Conservation (phyloP, 75 land plant species). For the Pinus taeda region DNA sequence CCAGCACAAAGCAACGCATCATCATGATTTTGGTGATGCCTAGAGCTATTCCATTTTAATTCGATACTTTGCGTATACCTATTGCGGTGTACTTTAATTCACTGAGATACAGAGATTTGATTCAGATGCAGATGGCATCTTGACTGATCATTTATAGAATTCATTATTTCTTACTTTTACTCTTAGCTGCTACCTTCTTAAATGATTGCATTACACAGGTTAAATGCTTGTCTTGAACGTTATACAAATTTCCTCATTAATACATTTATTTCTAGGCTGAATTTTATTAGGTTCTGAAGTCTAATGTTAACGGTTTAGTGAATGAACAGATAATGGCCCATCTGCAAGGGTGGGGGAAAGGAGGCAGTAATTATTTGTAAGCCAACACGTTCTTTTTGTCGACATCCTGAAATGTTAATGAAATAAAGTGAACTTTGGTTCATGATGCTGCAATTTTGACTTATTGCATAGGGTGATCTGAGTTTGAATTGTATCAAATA, state of each 20-base stretch:
- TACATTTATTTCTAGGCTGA: slow-evolving; percentile 8
- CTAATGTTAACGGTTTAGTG: slow-evolving; percentile 5
- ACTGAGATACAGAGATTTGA: not conserved
- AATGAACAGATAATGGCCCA: not conserved
- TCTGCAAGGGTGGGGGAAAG: not conserved
- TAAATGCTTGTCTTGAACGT: not conserved
- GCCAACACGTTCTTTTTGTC: not conserved
- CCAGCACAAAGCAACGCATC: slow-evolving; percentile 22
- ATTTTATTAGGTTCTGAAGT: slow-evolving; percentile 12
- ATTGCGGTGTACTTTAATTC: not conserved
- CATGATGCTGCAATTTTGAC: not conserved
- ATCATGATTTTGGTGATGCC: slow-evolving; percentile 8
- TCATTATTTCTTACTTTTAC: not conserved
- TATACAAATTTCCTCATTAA: not conserved
- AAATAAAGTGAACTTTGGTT: not conserved
- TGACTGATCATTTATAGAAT: not conserved
- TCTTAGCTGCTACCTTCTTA: not conserved
- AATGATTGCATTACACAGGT: not conserved
- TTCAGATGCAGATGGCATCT: not conserved
- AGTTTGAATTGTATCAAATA: not conserved
- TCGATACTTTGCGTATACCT: not conserved
- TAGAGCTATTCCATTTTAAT: not conserved
- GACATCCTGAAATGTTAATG: not conserved
- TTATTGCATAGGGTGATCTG: not conserved
- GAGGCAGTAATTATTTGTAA: not conserved